phyloP scores from a whole-genome alignment of 1,284 basidiomycete species.

The Fomes fomentarius region DNA sequence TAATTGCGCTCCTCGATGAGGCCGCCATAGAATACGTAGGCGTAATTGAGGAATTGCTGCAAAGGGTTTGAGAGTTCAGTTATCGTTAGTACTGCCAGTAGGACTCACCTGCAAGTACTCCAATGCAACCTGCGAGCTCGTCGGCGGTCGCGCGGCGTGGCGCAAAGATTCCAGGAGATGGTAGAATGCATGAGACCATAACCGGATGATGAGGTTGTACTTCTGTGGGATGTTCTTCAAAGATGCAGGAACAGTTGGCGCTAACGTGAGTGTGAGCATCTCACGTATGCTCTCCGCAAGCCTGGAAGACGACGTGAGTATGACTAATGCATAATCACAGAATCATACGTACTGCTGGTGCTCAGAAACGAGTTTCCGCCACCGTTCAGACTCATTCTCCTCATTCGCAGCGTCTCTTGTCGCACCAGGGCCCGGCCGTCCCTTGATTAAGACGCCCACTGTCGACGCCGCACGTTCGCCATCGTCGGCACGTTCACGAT shows the following conservation, averaged over 20 bases:
- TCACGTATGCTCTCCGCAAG: slow-evolving; percentile 90
- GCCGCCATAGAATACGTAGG: slow-evolving; percentile 92
- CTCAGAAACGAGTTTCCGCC: slow-evolving; percentile 64
- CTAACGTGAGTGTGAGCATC: slow-evolving; percentile 84
- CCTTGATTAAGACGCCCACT: slow-evolving; percentile 56
- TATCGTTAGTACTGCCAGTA: background rate
- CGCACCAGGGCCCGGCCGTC: slow-evolving; percentile 34
- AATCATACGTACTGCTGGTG: slow-evolving; percentile 65
- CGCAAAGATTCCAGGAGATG: slow-evolving; percentile 89
- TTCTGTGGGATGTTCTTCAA: slow-evolving; percentile 88
- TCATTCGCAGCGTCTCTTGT: slow-evolving; percentile 40
- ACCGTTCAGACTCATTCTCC: slow-evolving; percentile 66
- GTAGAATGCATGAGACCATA: slow-evolving; percentile 94
- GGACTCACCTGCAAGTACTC: slow-evolving; percentile 38
- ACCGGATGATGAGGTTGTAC: slow-evolving; percentile 92
- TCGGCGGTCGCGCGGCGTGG: slow-evolving; percentile 78
- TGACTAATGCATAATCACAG: background rate
- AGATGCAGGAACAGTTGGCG: slow-evolving; percentile 86
- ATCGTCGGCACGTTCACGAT: slow-evolving; percentile 40
- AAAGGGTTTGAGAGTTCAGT: background rate
- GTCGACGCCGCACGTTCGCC: slow-evolving; percentile 24
- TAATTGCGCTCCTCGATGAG: slow-evolving; percentile 86
- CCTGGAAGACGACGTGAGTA: slow-evolving; percentile 41
- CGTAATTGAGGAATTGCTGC: slow-evolving; percentile 88
- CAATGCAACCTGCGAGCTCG: slow-evolving; percentile 64